These are phyloP conservation scores for Epichloe bromicola DNA, from an alignment of 2,329 filamentous ascomycete genomes.

Conservation along the genomic window DNA sequence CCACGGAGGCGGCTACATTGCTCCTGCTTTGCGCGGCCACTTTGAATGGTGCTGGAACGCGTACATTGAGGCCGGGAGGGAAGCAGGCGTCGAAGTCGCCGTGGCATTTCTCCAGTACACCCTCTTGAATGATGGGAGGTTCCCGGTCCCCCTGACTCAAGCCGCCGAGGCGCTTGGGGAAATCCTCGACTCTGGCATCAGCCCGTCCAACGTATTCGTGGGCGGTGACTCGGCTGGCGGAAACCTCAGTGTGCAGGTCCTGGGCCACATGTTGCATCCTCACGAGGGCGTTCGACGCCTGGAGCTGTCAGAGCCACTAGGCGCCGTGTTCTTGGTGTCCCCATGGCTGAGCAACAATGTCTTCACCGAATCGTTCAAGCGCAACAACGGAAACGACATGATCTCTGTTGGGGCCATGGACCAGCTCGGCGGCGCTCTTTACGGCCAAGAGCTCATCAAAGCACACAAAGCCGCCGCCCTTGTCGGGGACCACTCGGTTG, in stretches of 20 bases:
- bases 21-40: conserved; percentile 12
- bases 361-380: conserved; percentile 11
- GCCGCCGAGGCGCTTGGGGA: conserved; percentile 18
- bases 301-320: conserved; percentile 14
- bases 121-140: conserved; percentile 16
- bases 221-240: conserved; percentile 26
- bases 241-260: conserved; percentile 19
- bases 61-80: conserved; percentile 11
- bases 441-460: conserved; percentile 5
- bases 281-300: conserved; percentile 12
- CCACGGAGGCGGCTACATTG: conserved; percentile 17
- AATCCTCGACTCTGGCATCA: conserved; percentile 17
- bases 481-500: neutral
- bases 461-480: neutral
- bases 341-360: conserved; percentile 17
- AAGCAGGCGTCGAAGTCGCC: conserved; percentile 13
- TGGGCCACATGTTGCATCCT: conserved; percentile 21
- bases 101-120: conserved; percentile 24
- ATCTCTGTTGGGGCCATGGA: conserved; percentile 11
- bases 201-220: conserved; percentile 18
- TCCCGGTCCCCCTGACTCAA: conserved; percentile 20
- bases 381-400: conserved; percentile 22
- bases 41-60: conserved; percentile 16
- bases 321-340: conserved; percentile 20
- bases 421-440: conserved; percentile 4